Percentiles rank a stretch among this genome's conserved stretches.
These are phyloP conservation scores for Elsinoe perseae DNA, from an alignment of 2,329 filamentous ascomycete genomes.

Conservation along the genomic window DNA sequence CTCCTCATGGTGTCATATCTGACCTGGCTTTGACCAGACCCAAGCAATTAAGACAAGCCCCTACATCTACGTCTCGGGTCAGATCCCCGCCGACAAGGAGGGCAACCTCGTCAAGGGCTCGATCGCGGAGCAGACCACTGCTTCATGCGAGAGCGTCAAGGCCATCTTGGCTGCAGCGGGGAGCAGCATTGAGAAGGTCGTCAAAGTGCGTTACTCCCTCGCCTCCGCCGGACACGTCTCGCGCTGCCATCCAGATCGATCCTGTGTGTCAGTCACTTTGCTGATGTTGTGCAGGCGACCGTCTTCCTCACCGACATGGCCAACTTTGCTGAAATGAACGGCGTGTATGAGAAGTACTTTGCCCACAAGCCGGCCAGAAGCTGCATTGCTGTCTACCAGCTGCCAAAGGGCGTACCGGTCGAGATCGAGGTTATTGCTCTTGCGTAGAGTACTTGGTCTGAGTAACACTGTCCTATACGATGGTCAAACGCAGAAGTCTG, in stretches of 20 bases:
- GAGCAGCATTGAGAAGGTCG: slow-evolving; percentile 67
- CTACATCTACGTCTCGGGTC: slow-evolving; percentile 63
- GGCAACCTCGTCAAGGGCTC: slow-evolving; percentile 56
- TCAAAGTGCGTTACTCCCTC: slow-evolving; percentile 57
- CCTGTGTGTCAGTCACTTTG: too few relatives aligned
- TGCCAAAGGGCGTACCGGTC: slow-evolving; percentile 77
- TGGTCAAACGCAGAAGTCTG: neutral
- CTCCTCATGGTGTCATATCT: neutral
- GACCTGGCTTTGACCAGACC: slow-evolving; percentile 26
- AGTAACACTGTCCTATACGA: too few relatives aligned
- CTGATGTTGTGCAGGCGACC: slow-evolving; percentile 31
- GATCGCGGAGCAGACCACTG: slow-evolving; percentile 61
- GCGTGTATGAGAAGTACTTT: slow-evolving; percentile 68
- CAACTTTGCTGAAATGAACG: slow-evolving; percentile 81
- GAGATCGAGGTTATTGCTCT: slow-evolving; percentile 85
- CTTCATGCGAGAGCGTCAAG: slow-evolving; percentile 70
- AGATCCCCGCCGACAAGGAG: slow-evolving; percentile 63
- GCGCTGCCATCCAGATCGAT: too few relatives aligned
- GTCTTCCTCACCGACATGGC: slow-evolving; percentile 90
- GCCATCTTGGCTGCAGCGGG: slow-evolving; percentile 77
- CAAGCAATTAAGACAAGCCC: slow-evolving; percentile 60
- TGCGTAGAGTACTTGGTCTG: slow-evolving; percentile 13
- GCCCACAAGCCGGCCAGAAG: slow-evolving; percentile 75
- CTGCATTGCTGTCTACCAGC: slow-evolving; percentile 82
- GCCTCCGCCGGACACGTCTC: too few relatives aligned